Evolutionary conservation across 805 yeast genomes (phyloP).

Genomic region (Nakazawaea holstii): DNA sequence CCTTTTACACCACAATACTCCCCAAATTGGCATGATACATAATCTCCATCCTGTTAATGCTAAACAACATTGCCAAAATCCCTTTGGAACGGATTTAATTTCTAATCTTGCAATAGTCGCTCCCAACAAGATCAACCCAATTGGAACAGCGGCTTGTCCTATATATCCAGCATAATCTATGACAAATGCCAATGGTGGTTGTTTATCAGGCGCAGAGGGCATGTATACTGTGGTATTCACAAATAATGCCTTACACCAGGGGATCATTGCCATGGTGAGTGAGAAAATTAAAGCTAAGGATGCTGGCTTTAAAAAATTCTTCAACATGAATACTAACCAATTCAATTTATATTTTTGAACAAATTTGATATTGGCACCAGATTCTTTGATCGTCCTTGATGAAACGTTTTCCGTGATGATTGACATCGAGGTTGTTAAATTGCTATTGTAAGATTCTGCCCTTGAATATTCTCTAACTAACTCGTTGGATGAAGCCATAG

Average conservation of each 20-base stretch:
- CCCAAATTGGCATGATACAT: constrained; percentile 45
- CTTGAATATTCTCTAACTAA: constrained; percentile 28
- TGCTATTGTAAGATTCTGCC: constrained; percentile 25
- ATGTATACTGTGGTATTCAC: constrained; percentile 24
- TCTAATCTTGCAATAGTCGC: constrained; percentile 48
- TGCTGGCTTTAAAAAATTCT: constrained; percentile 44
- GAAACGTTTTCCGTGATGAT: constrained; percentile 29
- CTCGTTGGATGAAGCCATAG: constrained; percentile 5
- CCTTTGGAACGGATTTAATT: constrained; percentile 38
- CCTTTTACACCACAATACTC: constrained; percentile 43
- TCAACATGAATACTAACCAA: constrained; percentile 27
- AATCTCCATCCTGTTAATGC: constrained; percentile 36
- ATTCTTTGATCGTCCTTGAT: constrained; percentile 18
- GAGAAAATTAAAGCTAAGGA: constrained; percentile 41
- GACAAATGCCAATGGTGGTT: constrained; percentile 50
- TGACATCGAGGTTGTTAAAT: constrained; percentile 20
- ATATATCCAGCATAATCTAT: constrained; percentile 44
- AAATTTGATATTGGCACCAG: constrained; percentile 21
- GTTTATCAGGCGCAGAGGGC: constrained; percentile 39
- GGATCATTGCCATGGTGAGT: constrained; percentile 45
- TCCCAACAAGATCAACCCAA: constrained; percentile 48
- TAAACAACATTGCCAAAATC: constrained; percentile 53
- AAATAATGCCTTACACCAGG: constrained; percentile 46
- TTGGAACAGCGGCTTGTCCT: constrained; percentile 50
- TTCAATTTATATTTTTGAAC: constrained; percentile 24